Percentiles rank a stretch among this genome's conserved stretches.
These are phyloP conservation scores for Kodamaea neixiangensis DNA, from an alignment of 805 yeast genomes.

Conservation along the genomic window DNA sequence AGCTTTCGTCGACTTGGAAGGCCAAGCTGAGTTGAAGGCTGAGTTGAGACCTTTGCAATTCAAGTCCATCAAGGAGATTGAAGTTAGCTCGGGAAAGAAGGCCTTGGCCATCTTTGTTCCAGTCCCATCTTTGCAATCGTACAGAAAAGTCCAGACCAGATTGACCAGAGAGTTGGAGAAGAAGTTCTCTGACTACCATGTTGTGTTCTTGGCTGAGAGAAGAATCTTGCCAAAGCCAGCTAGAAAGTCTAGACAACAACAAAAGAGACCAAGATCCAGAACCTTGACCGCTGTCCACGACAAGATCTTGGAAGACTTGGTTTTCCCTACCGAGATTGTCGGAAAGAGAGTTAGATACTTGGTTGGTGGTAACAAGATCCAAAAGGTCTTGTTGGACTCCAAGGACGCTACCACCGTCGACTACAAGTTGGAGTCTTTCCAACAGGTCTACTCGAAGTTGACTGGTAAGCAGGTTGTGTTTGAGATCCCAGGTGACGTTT, in stretches of 20 bases:
- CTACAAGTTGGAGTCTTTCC: slow-evolving; percentile 99
- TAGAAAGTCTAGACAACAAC: slow-evolving; percentile 88
- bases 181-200: slow-evolving; percentile 99
- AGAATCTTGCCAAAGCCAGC: slow-evolving; percentile 99
- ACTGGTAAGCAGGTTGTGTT: slow-evolving; percentile 99
- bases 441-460: slow-evolving; percentile 95
- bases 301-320: slow-evolving; percentile 97
- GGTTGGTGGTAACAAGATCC: slow-evolving; percentile 98
- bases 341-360: slow-evolving; percentile 99
- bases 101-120: slow-evolving; percentile 98
- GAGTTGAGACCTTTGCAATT: slow-evolving; percentile 98
- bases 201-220: slow-evolving; percentile 98
- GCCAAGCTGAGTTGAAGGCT: slow-evolving; percentile 94
- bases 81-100: slow-evolving; percentile 97
- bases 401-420: slow-evolving; percentile 96
- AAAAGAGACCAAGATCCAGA: slow-evolving; percentile 99
- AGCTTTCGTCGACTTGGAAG: slow-evolving; percentile 96
- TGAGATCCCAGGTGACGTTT: slow-evolving; percentile 68
- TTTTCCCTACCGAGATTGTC: slow-evolving; percentile 98
- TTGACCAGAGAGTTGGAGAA: slow-evolving; percentile 99
- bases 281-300: slow-evolving; percentile 98
- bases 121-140: slow-evolving; percentile 86
- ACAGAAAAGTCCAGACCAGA: slow-evolving; percentile 97
- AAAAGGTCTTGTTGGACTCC: slow-evolving; percentile 96
- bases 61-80: slow-evolving; percentile 98